These are phyloP conservation scores for Malassezia sp. DNA, from an alignment of 1,284 basidiomycete species.

Conservation along the genomic window DNA sequence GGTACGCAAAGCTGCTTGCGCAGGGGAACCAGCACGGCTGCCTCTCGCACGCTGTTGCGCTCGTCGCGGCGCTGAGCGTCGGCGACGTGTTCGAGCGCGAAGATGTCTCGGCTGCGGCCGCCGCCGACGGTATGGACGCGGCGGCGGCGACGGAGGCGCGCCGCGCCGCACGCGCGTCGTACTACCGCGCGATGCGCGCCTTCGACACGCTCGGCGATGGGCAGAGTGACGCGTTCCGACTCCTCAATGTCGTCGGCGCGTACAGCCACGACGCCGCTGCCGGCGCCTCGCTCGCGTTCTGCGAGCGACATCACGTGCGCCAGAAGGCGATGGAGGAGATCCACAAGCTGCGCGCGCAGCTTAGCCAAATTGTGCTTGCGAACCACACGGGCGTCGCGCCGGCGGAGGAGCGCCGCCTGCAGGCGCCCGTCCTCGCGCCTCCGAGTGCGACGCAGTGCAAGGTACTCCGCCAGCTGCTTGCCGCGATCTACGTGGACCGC, in stretches of 20 bases:
- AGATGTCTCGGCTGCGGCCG: constrained; percentile 50
- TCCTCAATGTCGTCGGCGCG: constrained; percentile 83
- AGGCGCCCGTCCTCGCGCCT: constrained; percentile 25
- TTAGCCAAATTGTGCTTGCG: constrained; percentile 45
- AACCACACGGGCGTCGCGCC: constrained; percentile 3
- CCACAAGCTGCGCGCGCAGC: constrained; percentile 81
- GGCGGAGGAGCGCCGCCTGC: constrained; percentile 6
- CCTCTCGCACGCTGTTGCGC: constrained; percentile 76
- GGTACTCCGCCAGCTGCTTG: constrained; percentile 73
- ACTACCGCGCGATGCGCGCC: constrained; percentile 50
- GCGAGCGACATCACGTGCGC: constrained; percentile 78
- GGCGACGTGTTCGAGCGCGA: constrained; percentile 92
- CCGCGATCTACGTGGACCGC: constrained; percentile 88
- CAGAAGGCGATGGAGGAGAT: constrained; percentile 98
- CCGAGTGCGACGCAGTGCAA: constrained; percentile 58
- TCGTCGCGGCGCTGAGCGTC: constrained; percentile 83
- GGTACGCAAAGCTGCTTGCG: constrained; percentile 88
- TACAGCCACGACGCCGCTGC: constrained; percentile 64
- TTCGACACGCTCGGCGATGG: constrained; percentile 71
- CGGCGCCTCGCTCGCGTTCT: constrained; percentile 65
- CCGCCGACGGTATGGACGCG: constrained; percentile 16
- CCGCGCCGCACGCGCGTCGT: constrained; percentile 58
- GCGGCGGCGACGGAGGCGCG: constrained; percentile 51
- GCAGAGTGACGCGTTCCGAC: constrained; percentile 77
- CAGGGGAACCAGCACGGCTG: constrained; percentile 83